A percentile compares a stretch with the other conserved stretches of the same genome.
phyloP scores from a whole-genome alignment of 495 filamentous ascomycete genomes.

The Neurospora africana region DNA sequence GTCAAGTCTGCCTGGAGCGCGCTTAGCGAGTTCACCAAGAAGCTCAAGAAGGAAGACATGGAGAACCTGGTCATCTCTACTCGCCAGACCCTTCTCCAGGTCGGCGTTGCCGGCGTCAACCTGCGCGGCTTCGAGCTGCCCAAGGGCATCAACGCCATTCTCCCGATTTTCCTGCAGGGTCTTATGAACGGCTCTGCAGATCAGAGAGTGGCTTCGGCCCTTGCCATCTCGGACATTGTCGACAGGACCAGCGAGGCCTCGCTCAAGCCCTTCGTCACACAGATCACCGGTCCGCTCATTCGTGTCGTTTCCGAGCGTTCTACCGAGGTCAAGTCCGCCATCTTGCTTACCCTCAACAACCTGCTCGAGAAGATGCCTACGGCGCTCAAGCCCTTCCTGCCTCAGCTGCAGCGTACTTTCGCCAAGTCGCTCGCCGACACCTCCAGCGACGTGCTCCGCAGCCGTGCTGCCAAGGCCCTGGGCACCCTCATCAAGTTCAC shows the following conservation, averaged over 20 bases:
- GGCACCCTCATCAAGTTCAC: conserved; percentile 95
- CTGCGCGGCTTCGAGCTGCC: conserved; percentile 85
- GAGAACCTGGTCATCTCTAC: conserved; percentile 83
- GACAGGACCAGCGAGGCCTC: conserved; percentile 77
- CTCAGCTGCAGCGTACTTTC: conserved; percentile 93
- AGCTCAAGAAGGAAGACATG: conserved; percentile 95
- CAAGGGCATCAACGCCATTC: conserved; percentile 92
- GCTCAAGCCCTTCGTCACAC: conserved; percentile 86
- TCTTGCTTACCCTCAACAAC: conserved; percentile 88
- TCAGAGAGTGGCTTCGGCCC: conserved; percentile 80
- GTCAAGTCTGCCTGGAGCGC: conserved; percentile 91
- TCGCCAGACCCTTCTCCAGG: conserved; percentile 69
- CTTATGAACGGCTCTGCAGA: conserved; percentile 91
- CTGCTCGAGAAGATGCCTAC: conserved; percentile 93
- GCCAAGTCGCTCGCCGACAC: conserved; percentile 90
- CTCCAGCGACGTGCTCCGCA: conserved; percentile 77
- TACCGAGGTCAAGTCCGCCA: conserved; percentile 89
- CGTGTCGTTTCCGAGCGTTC: conserved; percentile 94
- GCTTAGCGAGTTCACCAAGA: conserved; percentile 75
- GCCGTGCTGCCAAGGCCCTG: conserved; percentile 86
- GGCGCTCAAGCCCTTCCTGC: conserved; percentile 91
- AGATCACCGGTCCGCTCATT: conserved; percentile 95
- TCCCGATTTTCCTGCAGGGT: conserved; percentile 96
- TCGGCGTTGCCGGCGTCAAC: conserved; percentile 76
- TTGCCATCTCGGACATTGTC: conserved; percentile 91